Evolutionary conservation across 495 filamentous ascomycete genomes (phyloP).

Genomic region (Hypoxylon subgilvum): DNA sequence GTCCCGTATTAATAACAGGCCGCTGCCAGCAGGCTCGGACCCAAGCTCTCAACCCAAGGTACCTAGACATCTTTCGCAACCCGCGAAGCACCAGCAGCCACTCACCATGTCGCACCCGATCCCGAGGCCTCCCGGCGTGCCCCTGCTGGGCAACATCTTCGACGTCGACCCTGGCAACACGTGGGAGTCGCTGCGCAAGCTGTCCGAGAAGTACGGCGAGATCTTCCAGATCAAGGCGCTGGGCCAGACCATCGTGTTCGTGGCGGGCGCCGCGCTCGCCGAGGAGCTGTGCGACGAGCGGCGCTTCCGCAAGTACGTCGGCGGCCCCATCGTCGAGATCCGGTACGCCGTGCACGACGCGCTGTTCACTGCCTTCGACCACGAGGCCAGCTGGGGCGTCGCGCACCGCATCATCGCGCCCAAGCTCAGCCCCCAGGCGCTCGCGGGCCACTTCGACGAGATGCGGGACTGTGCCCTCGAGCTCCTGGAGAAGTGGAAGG

Average conservation of each 20-base stretch:
- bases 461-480: slow-evolving; percentile 71
- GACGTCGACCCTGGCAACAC: slow-evolving; percentile 67
- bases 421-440: slow-evolving; percentile 66
- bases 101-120: slow-evolving; percentile 56
- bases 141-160: slow-evolving; percentile 71
- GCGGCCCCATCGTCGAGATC: slow-evolving; percentile 60
- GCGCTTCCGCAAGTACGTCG: slow-evolving; percentile 68
- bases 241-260: slow-evolving; percentile 50
- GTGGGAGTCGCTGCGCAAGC: slow-evolving; percentile 65
- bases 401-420: slow-evolving; percentile 75
- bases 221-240: slow-evolving; percentile 71
- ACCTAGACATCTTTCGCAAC: neutral
- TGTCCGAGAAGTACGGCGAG: slow-evolving; percentile 71
- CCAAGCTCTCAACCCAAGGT: neutral
- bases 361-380: slow-evolving; percentile 70
- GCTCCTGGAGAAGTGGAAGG: slow-evolving; percentile 71
- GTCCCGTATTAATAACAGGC: slow-evolving; percentile 22
- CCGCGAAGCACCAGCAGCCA: neutral
- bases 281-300: slow-evolving; percentile 73
- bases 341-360: slow-evolving; percentile 65
- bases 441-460: slow-evolving; percentile 67
- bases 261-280: slow-evolving; percentile 61
- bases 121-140: slow-evolving; percentile 69
- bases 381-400: slow-evolving; percentile 70
- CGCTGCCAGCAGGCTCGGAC: neutral